Evolutionary conservation across 2,329 filamentous ascomycete genomes (phyloP), one percentile per base, ranked within the genome.

Genomic region (Celoporthe dispersa): DNA sequence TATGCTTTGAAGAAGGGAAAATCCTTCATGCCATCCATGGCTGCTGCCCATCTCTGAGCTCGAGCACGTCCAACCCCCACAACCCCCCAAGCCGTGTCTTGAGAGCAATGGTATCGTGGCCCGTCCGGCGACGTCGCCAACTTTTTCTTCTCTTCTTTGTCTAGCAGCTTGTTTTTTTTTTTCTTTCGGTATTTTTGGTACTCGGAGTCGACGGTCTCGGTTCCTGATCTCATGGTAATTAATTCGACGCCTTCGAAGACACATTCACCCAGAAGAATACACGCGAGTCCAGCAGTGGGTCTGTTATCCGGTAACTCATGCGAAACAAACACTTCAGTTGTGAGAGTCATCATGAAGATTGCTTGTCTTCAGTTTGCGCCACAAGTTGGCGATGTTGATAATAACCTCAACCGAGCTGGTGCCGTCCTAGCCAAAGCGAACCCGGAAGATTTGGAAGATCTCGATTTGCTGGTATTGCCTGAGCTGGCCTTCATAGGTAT

Each of bases 401-500:
- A 91, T 71, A 95, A 95, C 74, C 84, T 94, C 61, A 87, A 86
- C 72, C 86, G 86, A 28, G 92, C 92, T 2, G 69, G 94, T 73
- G 79, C 84, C 0, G 84, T 94, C 4, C 80, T 95, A 12, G 84
- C 80, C 31, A 82, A 78, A 35, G 85, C 87, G 0, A 80, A 84
- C 5, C 80, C 84, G 0, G 79, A 85, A 1, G 81, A 87, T 16
- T 68, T 94, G 1, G 90, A 93, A 73, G 80, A 85, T 14, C 59
- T 94, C 1, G 91, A 94, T 76, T 83, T 94, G 39, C 83, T 96
- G 0, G 88, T 95, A 0, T 80, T 95, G 0, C 92, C 92, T 0
- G 93, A 95, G 77, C 81, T 95, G 77, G 91, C 92, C 1, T 94
- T 95, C 76, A 86, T 88, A 69, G 91, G 91, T 92, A 80, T 73